These are phyloP conservation scores for Haplographium delicatum DNA, from an alignment of 495 filamentous ascomycete species.

Conservation along the genomic window DNA sequence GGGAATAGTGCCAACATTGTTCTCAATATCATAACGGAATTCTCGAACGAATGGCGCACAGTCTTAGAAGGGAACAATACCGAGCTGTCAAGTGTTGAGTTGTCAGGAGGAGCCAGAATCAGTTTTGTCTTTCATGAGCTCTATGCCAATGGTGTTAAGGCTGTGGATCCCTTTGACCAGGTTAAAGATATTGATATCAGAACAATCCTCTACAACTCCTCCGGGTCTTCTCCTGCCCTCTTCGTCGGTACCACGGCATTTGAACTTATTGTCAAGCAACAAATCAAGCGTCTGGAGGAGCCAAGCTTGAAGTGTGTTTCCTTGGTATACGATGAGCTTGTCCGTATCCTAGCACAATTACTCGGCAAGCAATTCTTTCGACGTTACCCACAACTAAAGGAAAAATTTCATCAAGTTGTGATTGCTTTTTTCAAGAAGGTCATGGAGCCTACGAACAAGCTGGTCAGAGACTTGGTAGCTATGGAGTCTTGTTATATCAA, in stretches of 20 bases:
- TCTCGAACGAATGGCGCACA: constrained; percentile 93
- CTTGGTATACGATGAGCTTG: constrained; percentile 95
- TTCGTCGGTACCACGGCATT: constrained; percentile 98
- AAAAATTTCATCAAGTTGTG: constrained; percentile 94
- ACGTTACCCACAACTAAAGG: constrained; percentile 87
- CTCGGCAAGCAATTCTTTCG: constrained; percentile 86
- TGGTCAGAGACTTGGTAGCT: constrained; percentile 84
- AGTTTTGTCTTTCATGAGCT: constrained; percentile 99
- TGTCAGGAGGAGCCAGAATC: constrained; percentile 96
- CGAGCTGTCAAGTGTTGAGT: constrained; percentile 87
- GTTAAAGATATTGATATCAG: constrained; percentile 98
- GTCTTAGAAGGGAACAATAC: constrained; percentile 95
- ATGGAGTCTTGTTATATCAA: constrained; percentile 99
- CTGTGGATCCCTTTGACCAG: constrained; percentile 93
- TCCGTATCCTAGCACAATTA: constrained; percentile 88
- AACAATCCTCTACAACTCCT: constrained; percentile 96
- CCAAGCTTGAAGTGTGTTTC: constrained; percentile 95
- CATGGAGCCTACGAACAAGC: constrained; percentile 96
- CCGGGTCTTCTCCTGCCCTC: constrained; percentile 91
- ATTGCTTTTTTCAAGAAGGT: constrained; percentile 95
- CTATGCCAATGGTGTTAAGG: constrained; percentile 97
- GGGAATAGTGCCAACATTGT: constrained; percentile 95
- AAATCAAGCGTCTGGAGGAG: constrained; percentile 95
- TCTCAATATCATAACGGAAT: constrained; percentile 97
- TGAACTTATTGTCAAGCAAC: constrained; percentile 96